A percentile compares a stretch with the other conserved stretches of the same genome.
Conservation (phyloP, 1,284 basidiomycete genomes). For the Microbotryomycetes sp. region DNA sequence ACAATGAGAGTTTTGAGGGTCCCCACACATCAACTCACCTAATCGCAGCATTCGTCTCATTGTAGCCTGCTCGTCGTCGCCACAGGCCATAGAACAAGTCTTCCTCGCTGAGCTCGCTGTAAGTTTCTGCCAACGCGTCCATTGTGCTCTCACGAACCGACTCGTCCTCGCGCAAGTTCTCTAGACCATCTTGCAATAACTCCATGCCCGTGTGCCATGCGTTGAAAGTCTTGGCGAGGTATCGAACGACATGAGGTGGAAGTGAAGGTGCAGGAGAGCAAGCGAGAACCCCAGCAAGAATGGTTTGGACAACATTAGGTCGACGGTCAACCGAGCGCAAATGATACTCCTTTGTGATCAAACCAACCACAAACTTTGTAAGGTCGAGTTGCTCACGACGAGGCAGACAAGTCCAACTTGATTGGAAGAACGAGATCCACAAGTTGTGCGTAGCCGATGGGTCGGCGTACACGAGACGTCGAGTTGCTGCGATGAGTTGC, state of each 20-base stretch:
- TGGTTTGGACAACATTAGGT: conserved; percentile 91
- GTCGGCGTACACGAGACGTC: conserved; percentile 78
- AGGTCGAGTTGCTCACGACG: conserved; percentile 83
- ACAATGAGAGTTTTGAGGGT: conserved; percentile 49
- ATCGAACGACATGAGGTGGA: conserved; percentile 93
- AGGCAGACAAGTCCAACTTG: conserved; percentile 80
- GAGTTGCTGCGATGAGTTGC: conserved; percentile 65
- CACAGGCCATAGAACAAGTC: conserved; percentile 98
- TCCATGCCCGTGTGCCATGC: conserved; percentile 92
- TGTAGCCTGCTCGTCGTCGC: conserved; percentile 77
- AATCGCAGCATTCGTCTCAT: conserved; percentile 86
- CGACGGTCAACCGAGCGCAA: conserved; percentile 78
- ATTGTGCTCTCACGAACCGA: conserved; percentile 75
- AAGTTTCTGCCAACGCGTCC: conserved; percentile 89
- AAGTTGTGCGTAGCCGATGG: conserved; percentile 67
- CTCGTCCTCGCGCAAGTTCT: conserved; percentile 60
- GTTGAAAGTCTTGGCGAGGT: conserved; percentile 90
- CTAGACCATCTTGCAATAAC: conserved; percentile 72
- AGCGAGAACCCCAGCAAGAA: conserved; percentile 75
- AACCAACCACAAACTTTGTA: conserved; percentile 80
- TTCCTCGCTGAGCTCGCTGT: conserved; percentile 91
- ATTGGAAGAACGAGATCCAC: conserved; percentile 86
- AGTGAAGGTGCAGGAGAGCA: conserved; percentile 81
- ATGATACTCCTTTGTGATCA: conserved; percentile 91
- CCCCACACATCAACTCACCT: conserved; percentile 17